A percentile compares a stretch with the other conserved stretches of the same genome.
Evolutionary conservation across 108 stramenopile genomes (phyloP).

Genomic region (Hondaea fermentalgiana): DNA sequence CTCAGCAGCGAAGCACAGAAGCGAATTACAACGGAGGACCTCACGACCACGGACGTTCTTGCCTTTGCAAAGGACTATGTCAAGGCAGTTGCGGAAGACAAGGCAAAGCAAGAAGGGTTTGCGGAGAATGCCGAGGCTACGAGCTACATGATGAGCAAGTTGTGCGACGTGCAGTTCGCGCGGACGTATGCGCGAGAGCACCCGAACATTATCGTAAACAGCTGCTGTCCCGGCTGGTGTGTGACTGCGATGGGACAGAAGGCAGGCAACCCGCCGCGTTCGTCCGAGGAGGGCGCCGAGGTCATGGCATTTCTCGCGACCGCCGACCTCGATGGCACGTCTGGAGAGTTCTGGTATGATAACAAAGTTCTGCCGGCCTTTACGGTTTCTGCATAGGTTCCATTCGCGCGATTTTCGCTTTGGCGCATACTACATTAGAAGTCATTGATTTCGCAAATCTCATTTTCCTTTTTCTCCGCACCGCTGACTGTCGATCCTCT

Average conservation of each 20-base stretch:
- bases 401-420: too few relatives aligned
- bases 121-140: slow-evolving; percentile 23
- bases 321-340: slow-evolving; percentile 24
- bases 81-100: slow-evolving; percentile 48
- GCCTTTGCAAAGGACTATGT: slow-evolving; percentile 51
- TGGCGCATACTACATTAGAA: too few relatives aligned
- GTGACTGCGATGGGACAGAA: slow-evolving; percentile 68
- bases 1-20: neutral
- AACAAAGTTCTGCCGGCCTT: neutral
- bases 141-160: slow-evolving; percentile 75
- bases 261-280: slow-evolving; percentile 36
- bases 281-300: slow-evolving; percentile 61
- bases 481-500: too few relatives aligned
- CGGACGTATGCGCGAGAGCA: slow-evolving; percentile 58
- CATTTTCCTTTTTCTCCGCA: too few relatives aligned
- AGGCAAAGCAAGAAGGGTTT: slow-evolving; percentile 55
- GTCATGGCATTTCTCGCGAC: slow-evolving; percentile 59
- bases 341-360: neutral
- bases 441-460: too few relatives aligned
- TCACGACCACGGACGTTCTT: slow-evolving; percentile 44
- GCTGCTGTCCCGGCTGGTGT: slow-evolving; percentile 70
- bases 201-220: slow-evolving; percentile 45
- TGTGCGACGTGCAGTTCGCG: slow-evolving; percentile 64
- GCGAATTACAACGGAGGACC: slow-evolving; percentile 25
- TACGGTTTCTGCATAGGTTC: too few relatives aligned